Evolutionary conservation across 164 flowering plant species (phyloP).

Genomic region (grape (Vitis vinifera)): ASM3070453v1 NC_081806.1:5618001-5618500

Average conservation of each 20-base stretch:
- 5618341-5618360: background rate
- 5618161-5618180: background rate
- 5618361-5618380: background rate
- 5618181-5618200: background rate
- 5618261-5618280: background rate
- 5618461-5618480: no score
- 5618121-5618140: no score
- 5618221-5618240: background rate
- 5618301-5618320: background rate
- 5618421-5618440: no score
- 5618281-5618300: background rate
- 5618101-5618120: no score
- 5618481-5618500: no score
- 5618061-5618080: no score
- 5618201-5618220: background rate
- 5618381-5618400: background rate
- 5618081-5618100: no score
- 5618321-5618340: background rate
- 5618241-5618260: background rate
- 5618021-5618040: no score
- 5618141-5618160: no score
- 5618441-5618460: no score
- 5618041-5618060: no score
- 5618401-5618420: background rate
- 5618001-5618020: no score